Percentiles rank a stretch among this genome's conserved stretches.
Conservation (phyloP, 345 rosid species). For the Corchorus capsularis region DNA sequence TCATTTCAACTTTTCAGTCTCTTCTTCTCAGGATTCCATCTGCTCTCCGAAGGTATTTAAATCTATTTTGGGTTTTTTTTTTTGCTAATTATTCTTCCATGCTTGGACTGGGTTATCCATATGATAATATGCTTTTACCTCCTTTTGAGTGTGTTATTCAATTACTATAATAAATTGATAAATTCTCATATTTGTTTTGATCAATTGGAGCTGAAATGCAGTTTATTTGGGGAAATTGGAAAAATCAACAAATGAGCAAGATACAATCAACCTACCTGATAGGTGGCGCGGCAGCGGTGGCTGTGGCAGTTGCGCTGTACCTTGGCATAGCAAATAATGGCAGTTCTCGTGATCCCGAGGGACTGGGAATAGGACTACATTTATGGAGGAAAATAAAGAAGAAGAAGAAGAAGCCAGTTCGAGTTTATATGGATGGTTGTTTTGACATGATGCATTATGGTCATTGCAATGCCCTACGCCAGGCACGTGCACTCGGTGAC, state of each 20-base stretch:
- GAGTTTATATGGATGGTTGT: conserved; percentile 86
- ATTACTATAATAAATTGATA: background rate
- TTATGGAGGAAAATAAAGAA: conserved; percentile 31
- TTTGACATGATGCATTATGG: conserved; percentile 91
- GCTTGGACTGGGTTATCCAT: too few species aligned
- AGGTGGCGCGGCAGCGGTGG: conserved; percentile 55
- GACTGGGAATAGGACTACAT: conserved; percentile 30
- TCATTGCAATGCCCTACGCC: conserved; percentile 79
- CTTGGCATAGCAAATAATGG: conserved; percentile 19
- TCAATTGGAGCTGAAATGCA: background rate
- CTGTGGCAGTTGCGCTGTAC: conserved; percentile 44
- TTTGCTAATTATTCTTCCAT: too few species aligned
- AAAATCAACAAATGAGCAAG: conserved; percentile 33
- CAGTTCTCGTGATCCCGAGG: conserved; percentile 6
- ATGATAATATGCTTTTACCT: too few species aligned
- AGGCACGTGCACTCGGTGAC: conserved; percentile 73
- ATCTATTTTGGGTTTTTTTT: too few species aligned
- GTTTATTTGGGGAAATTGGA: background rate
- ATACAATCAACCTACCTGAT: conserved; percentile 44
- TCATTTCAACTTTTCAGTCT: too few species aligned
- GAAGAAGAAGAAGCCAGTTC: conserved; percentile 52
- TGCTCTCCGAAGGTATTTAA: too few species aligned
- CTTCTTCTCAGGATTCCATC: too few species aligned
- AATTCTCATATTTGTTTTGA: background rate
- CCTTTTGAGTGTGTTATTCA: background rate